Base-by-base conservation (phyloP, 192 early-diverging fungal species). In the Podila horticola region DNA sequence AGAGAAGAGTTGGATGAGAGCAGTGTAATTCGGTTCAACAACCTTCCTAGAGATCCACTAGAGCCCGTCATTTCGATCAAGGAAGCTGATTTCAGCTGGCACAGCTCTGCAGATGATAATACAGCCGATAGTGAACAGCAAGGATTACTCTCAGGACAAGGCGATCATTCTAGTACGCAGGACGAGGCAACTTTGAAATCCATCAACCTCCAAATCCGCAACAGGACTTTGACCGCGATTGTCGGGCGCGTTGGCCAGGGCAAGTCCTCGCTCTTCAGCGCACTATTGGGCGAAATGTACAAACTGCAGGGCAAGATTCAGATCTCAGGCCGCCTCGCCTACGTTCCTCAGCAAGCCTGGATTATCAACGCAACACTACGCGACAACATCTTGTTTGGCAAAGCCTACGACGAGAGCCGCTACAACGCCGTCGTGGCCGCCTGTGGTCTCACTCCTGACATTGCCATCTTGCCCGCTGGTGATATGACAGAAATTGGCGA, bases 261-360 rank as follows among this genome's bases (percentile, higher is more conserved):
- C 26, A 96, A 96, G 73, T 91, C 92, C 9, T 91, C 91, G 5
- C 69, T 95, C 28, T 65, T 94, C 2, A 84, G 86, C 33, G 92
- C 93, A 0, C 71, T 95, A 29, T 79, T 95, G n/a, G 95, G 95
- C n/a, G 95, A 97, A 73, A 95, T 95, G 93, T 86, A 89, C 69
- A 89, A 86, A 59, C 30, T 66, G 13, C 36, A 51, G 1, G 93
- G 91, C 36, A 68, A 75, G 7, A 89, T 92, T 5, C 63, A 57
- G 5, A 71, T 94, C 2, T 69, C 85, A 12, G 95, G 95, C 3
- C 71, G 72, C 7, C 74, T 91, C n/a, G 88, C 92, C 1, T 91
- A 90, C 67, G 89, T 83, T 0, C 66, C 87, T 11, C 90, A 92
- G 38, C 86, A 90, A 71, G 58, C 62, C 20, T 76, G 74, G 74